Conservation (phyloP, 257 asterid genomes). For the Scutellaria baicalensis region DNA sequence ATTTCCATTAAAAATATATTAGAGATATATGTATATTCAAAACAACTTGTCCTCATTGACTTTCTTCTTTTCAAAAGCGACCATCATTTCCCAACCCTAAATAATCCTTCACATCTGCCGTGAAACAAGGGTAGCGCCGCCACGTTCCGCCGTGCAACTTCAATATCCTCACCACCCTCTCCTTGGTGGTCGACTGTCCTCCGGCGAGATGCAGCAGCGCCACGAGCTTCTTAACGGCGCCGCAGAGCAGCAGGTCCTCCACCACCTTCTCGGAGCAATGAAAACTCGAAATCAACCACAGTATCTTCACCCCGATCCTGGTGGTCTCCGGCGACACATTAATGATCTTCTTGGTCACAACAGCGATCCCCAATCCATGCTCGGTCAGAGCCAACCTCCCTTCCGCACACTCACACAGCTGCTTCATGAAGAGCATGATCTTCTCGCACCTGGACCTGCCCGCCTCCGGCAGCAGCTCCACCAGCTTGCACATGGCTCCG, state of each 20-base stretch:
- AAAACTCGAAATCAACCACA: slow-evolving; percentile 55
- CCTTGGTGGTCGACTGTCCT: slow-evolving; percentile 39
- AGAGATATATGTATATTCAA: neutral
- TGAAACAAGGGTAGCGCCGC: slow-evolving; percentile 76
- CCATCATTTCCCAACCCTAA: slow-evolving; percentile 41
- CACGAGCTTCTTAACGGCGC: slow-evolving; percentile 64
- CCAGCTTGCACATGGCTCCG: slow-evolving; percentile 56
- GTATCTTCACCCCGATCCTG: slow-evolving; percentile 52
- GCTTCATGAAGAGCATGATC: slow-evolving; percentile 48
- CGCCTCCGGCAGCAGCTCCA: slow-evolving; percentile 77
- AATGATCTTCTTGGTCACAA: slow-evolving; percentile 57
- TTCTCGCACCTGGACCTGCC: slow-evolving; percentile 49
- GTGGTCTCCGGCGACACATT: slow-evolving; percentile 44
- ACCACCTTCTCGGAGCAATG: slow-evolving; percentile 63
- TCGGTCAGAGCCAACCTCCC: slow-evolving; percentile 69
- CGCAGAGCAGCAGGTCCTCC: slow-evolving; percentile 72
- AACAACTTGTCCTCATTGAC: neutral
- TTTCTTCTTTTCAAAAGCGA: neutral
- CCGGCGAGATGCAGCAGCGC: slow-evolving; percentile 48
- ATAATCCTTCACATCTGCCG: slow-evolving; percentile 45
- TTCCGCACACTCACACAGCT: slow-evolving; percentile 74
- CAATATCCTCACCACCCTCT: slow-evolving; percentile 50
- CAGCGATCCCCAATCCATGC: slow-evolving; percentile 72
- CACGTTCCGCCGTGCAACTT: slow-evolving; percentile 62
- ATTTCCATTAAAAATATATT: too few species aligned